Percentiles rank a stretch among this genome's conserved stretches.
These are phyloP conservation scores for Triadica sebifera DNA, from an alignment of 345 rosid genomes.

Conservation along the genomic window DNA sequence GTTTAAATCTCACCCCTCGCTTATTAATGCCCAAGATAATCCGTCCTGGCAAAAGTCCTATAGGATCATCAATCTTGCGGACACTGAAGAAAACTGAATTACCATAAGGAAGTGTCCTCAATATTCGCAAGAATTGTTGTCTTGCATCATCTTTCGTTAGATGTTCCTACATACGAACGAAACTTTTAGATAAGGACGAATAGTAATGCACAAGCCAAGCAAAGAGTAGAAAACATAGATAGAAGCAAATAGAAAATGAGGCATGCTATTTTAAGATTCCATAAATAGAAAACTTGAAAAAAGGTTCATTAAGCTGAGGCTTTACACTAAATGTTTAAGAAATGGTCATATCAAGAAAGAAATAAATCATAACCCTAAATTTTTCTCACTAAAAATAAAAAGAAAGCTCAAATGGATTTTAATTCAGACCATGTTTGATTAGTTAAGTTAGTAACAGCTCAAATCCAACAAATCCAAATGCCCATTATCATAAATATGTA, in stretches of 20 bases:
- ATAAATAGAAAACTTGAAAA: too few relatives aligned
- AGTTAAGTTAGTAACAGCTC: background rate
- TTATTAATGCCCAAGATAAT: conserved; percentile 91
- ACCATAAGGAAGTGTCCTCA: conserved; percentile 87
- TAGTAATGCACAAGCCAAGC: background rate
- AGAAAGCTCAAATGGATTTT: background rate
- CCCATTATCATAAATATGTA: background rate
- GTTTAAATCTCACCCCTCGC: conserved; percentile 75
- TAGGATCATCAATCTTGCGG: conserved; percentile 98
- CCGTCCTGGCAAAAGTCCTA: conserved; percentile 92
- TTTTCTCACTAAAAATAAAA: background rate
- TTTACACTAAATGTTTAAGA: too few relatives aligned
- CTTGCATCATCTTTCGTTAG: conserved; percentile 91
- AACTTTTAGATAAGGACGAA: background rate
- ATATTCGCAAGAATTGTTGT: conserved; percentile 81
- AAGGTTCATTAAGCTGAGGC: too few relatives aligned
- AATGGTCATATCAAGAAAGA: background rate
- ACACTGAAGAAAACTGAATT: conserved; percentile 91
- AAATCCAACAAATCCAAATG: background rate
- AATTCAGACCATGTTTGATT: background rate
- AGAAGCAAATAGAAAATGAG: conserved; percentile 2
- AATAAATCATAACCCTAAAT: background rate
- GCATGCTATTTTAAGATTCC: too few relatives aligned
- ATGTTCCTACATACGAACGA: conserved; percentile 55
- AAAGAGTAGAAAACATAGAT: too few relatives aligned